Percentiles rank a stretch among this genome's conserved stretches.
Conservation (phyloP, 2,329 filamentous ascomycete genomes). For the Aaosphaeria arxii region DNA sequence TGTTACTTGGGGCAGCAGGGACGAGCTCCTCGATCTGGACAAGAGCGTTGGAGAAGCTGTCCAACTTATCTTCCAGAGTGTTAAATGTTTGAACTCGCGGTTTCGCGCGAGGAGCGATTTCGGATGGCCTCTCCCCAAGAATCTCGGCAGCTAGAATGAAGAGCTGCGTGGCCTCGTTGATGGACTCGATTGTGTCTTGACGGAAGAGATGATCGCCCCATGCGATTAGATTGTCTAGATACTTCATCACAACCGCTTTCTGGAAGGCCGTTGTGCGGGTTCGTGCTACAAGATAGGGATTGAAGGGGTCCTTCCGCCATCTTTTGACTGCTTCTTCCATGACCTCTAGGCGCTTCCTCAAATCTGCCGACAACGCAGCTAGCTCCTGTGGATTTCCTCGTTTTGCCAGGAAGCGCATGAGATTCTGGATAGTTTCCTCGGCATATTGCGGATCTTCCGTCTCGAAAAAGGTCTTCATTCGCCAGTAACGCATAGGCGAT, state of each 20-base stretch:
- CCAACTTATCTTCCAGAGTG: background rate
- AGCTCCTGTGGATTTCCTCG: background rate
- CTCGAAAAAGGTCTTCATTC: background rate
- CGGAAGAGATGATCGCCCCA: background rate
- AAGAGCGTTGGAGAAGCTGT: background rate
- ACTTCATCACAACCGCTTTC: background rate
- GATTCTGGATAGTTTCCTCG: background rate
- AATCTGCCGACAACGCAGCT: background rate
- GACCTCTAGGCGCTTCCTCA: background rate
- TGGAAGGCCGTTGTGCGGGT: background rate
- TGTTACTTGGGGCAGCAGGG: background rate
- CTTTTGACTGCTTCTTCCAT: background rate
- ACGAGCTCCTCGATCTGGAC: background rate
- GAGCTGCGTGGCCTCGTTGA: background rate
- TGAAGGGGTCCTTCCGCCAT: background rate
- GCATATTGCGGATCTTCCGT: background rate
- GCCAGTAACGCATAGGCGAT: background rate
- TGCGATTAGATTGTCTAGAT: background rate
- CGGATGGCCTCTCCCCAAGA: background rate
- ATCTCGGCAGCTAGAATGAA: background rate
- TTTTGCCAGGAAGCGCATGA: background rate
- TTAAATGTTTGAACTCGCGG: background rate
- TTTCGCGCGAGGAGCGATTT: background rate
- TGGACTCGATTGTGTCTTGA: background rate
- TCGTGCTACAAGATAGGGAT: background rate